phyloP scores from a whole-genome alignment of 306 rosid genomes.

The Cucurbita argyrosperma region DNA sequence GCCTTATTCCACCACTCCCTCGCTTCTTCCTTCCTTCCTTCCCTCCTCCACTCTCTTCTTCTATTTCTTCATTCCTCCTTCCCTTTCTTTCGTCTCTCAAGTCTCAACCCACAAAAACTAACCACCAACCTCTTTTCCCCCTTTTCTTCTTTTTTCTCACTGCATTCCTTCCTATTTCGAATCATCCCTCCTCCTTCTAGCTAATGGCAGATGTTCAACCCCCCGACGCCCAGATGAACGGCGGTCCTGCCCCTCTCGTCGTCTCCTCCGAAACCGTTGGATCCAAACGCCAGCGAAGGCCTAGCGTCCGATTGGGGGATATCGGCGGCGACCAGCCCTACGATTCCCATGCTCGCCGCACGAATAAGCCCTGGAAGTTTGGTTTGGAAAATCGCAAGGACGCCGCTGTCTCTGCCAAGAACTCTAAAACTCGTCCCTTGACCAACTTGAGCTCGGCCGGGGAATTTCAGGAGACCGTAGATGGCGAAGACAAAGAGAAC shows the following conservation, averaged over 20 bases:
- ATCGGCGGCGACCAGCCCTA: slow-evolving; percentile 84
- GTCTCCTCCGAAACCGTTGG: slow-evolving; percentile 42
- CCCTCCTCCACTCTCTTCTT: not conserved
- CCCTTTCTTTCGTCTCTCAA: not conserved
- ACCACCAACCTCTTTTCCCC: not conserved
- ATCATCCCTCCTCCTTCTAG: not conserved
- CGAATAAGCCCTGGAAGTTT: slow-evolving; percentile 52
- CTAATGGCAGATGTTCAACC: slow-evolving; percentile 67
- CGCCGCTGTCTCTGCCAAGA: slow-evolving; percentile 30
- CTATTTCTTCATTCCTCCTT: not conserved
- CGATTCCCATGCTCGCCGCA: slow-evolving; percentile 59
- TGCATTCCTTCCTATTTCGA: not conserved
- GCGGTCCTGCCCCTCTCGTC: slow-evolving; percentile 18
- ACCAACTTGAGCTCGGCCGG: slow-evolving; percentile 43
- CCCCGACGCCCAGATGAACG: slow-evolving; percentile 42
- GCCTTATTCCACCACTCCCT: not conserved
- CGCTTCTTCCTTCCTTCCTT: not conserved
- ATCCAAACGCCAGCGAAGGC: slow-evolving; percentile 77
- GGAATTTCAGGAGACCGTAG: slow-evolving; percentile 52
- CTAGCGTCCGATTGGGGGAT: slow-evolving; percentile 88
- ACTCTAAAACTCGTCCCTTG: slow-evolving; percentile 76
- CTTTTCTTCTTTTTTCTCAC: not conserved
- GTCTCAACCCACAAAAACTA: not conserved
- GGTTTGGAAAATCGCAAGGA: slow-evolving; percentile 25
- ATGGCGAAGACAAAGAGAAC: slow-evolving; percentile 37